These are phyloP conservation scores for Thermoascus crustaceus DNA, from an alignment of 2,329 filamentous ascomycete genomes.

Conservation along the genomic window DNA sequence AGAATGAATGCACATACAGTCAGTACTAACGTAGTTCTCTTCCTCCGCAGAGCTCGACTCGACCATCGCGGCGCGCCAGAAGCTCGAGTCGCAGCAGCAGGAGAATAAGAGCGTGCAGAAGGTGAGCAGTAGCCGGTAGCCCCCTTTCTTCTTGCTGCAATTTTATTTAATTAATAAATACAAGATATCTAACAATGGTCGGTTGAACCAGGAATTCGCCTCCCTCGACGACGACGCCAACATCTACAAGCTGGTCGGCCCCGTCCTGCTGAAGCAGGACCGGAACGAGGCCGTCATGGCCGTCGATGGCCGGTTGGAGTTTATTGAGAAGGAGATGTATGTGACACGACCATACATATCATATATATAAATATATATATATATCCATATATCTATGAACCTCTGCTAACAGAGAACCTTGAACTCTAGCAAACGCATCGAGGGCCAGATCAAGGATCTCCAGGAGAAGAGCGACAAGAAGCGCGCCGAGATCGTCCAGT, in stretches of 20 bases:
- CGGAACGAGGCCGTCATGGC: slow-evolving; percentile 82
- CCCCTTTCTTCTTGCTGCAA: not conserved
- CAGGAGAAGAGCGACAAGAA: slow-evolving; percentile 58
- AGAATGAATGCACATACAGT: too few species aligned
- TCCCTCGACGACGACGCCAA: slow-evolving; percentile 70
- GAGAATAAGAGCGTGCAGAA: slow-evolving; percentile 85
- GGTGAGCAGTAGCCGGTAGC: slow-evolving; percentile 37
- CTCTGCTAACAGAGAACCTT: not conserved
- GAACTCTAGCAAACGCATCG: slow-evolving; percentile 52
- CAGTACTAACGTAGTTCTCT: too few species aligned
- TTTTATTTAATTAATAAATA: too few species aligned
- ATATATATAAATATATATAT: not conserved
- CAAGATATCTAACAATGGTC: too few species aligned
- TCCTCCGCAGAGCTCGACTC: slow-evolving; percentile 69
- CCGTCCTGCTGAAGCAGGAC: slow-evolving; percentile 90
- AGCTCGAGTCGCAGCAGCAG: slow-evolving; percentile 83
- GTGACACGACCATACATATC: too few species aligned
- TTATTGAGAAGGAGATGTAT: slow-evolving; percentile 89
- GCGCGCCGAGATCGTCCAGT: slow-evolving; percentile 45
- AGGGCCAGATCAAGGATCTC: slow-evolving; percentile 56
- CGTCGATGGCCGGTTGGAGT: slow-evolving; percentile 83
- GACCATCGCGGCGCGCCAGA: slow-evolving; percentile 71
- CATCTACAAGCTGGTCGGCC: slow-evolving; percentile 94
- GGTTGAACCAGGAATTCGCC: slow-evolving; percentile 63
- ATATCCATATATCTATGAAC: slow-evolving; percentile 1